Conservation (phyloP, 116 monocot genomes). For the Zostera marina region DNA sequence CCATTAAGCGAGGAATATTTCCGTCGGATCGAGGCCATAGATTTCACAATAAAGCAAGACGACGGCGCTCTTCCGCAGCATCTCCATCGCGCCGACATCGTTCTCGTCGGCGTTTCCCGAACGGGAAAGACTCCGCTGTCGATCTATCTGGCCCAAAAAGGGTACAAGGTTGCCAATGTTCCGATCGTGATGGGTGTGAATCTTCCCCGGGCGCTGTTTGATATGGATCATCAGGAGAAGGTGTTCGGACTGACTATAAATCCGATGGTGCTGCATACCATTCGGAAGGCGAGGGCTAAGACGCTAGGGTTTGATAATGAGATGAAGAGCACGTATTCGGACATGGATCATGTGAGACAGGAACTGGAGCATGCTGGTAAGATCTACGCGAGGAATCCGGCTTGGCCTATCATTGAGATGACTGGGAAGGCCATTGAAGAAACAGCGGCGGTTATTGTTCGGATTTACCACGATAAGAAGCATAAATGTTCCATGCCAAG, state of each 20-base stretch:
- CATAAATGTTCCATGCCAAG: constrained; percentile 52
- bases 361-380: constrained; percentile 54
- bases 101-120: constrained; percentile 74
- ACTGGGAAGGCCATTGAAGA: constrained; percentile 93
- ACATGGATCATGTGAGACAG: constrained; percentile 61
- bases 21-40: constrained; percentile 69
- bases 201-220: constrained; percentile 49
- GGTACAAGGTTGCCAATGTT: constrained; percentile 85
- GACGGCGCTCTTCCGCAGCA: constrained; percentile 72
- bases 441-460: constrained; percentile 68
- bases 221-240: constrained; percentile 52
- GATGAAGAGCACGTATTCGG: constrained; percentile 62
- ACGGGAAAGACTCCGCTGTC: constrained; percentile 88
- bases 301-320: constrained; percentile 38
- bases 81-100: constrained; percentile 42
- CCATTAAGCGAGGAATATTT: constrained; percentile 64
- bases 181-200: constrained; percentile 77
- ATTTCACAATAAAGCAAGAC: constrained; percentile 93
- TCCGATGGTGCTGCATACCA: constrained; percentile 56
- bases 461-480: constrained; percentile 67
- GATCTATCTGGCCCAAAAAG: constrained; percentile 80
- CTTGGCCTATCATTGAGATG: constrained; percentile 85
- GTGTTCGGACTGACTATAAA: constrained; percentile 70
- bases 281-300: constrained; percentile 75
- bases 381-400: constrained; percentile 50